phyloP scores from a whole-genome alignment of 2,329 filamentous ascomycete species.

The Corniculantispora saksenae region DNA sequence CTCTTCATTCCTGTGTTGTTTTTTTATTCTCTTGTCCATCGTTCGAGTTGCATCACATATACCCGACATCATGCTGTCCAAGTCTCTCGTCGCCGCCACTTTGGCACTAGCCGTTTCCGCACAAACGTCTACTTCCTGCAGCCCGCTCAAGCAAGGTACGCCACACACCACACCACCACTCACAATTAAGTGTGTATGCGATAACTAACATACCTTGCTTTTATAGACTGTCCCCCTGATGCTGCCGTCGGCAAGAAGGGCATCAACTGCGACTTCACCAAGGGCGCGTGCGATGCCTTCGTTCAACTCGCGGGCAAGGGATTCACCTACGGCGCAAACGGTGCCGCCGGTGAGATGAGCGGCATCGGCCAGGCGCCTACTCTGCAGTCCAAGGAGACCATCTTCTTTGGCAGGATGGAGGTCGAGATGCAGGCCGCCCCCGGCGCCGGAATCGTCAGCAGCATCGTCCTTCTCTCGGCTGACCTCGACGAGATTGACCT shows the following conservation, averaged over 20 bases:
- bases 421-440: constrained; percentile 69
- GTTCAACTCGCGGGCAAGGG: constrained; percentile 29
- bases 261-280: constrained; percentile 64
- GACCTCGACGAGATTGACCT: constrained; percentile 80
- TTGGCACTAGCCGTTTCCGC: constrained; percentile 51
- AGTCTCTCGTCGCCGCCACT: constrained; percentile 45
- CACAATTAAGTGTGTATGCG: neutral
- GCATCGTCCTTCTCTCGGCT: constrained; percentile 74
- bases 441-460: constrained; percentile 75
- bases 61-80: constrained; percentile 42
- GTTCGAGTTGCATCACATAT: neutral
- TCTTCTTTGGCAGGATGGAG: constrained; percentile 80
- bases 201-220: neutral
- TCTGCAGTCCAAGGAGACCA: constrained; percentile 72
- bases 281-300: constrained; percentile 53
- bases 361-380: constrained; percentile 57
- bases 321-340: constrained; percentile 29
- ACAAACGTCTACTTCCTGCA: constrained; percentile 57
- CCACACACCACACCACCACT: constrained; percentile 2
- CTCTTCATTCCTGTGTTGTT: neutral
- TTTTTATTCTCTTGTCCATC: neutral
- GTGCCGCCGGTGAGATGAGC: constrained; percentile 56
- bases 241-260: constrained; percentile 64
- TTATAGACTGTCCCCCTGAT: constrained; percentile 57
- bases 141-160: constrained; percentile 54